These are phyloP conservation scores for Erythrobasidium yunnanense DNA, from an alignment of 768 basidiomycete species.

Conservation along the genomic window DNA sequence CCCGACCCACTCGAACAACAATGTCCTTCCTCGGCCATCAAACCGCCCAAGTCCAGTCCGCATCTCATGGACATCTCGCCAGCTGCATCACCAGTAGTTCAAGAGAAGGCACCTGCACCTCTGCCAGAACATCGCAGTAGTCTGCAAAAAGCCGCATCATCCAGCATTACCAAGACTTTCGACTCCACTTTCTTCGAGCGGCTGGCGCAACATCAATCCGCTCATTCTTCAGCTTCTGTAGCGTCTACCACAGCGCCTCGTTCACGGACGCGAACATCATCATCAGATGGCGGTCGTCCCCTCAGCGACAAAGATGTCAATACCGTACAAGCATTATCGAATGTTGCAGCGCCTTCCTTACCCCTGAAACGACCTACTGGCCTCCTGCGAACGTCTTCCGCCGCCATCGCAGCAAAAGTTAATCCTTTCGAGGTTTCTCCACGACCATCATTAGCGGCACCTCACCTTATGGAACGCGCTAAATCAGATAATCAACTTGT, in stretches of 20 bases:
- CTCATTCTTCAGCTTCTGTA: background rate
- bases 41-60: background rate
- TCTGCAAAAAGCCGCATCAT: too few species aligned
- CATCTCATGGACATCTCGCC: constrained; percentile 10
- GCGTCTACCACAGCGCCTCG: too few species aligned
- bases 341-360: background rate
- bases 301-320: constrained; percentile 4
- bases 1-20: too few species aligned
- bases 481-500: constrained; percentile 4
- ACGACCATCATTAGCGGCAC: background rate
- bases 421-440: constrained; percentile 21
- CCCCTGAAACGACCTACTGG: background rate
- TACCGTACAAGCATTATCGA: background rate
- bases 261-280: background rate
- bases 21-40: too few species aligned
- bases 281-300: background rate
- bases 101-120: too few species aligned
- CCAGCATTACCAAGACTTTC: background rate
- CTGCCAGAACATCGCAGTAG: background rate
- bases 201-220: background rate
- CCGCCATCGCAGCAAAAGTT: background rate
- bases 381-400: constrained; percentile 16
- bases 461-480: constrained; percentile 3
- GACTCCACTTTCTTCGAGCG: constrained; percentile 15
- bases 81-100: background rate